A percentile compares a stretch with the other conserved stretches of the same genome.
Evolutionary conservation across 1,139 yeast genomes (phyloP).

Genomic region (Yamadazyma friedrichii): DNA sequence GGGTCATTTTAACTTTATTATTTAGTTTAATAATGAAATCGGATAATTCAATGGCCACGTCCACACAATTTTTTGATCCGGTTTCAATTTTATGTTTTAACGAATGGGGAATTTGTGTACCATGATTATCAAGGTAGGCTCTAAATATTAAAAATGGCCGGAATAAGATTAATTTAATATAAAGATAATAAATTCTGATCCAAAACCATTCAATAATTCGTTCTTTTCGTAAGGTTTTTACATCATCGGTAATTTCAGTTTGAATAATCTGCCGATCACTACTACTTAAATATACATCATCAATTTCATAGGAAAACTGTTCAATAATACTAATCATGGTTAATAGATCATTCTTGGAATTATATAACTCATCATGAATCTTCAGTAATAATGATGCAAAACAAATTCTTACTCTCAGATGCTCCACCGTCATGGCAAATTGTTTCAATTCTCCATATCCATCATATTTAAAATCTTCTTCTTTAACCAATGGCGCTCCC

Average conservation of each 20-base stretch:
- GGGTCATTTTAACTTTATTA: slow-evolving; percentile 11
- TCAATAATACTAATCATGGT: slow-evolving; percentile 12
- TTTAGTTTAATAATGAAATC: slow-evolving; percentile 13
- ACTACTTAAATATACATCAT: slow-evolving; percentile 9
- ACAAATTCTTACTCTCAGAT: slow-evolving; percentile 10
- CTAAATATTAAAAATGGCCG: slow-evolving; percentile 13
- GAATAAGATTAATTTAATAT: slow-evolving; percentile 11
- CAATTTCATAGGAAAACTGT: slow-evolving; percentile 12
- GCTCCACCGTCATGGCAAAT: slow-evolving; percentile 9
- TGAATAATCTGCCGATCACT: slow-evolving; percentile 8
- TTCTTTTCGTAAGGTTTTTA: slow-evolving; percentile 1
- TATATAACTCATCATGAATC: slow-evolving; percentile 13
- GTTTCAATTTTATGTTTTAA: slow-evolving; percentile 9
- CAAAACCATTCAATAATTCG: slow-evolving; percentile 14
- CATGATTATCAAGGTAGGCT: slow-evolving; percentile 9
- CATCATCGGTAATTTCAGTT: slow-evolving; percentile 9
- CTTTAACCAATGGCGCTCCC: slow-evolving; percentile 7
- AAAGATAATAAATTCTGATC: slow-evolving; percentile 14
- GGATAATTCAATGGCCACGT: slow-evolving; percentile 12
- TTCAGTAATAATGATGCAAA: slow-evolving; percentile 11
- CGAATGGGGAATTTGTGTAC: slow-evolving; percentile 8
- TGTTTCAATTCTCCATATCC: slow-evolving; percentile 9
- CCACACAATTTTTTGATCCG: slow-evolving; percentile 13
- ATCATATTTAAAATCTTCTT: slow-evolving; percentile 9
- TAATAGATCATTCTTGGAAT: slow-evolving; percentile 12